phyloP scores from a whole-genome alignment of 768 basidiomycete species.

The Tremella yokohamensis region DNA sequence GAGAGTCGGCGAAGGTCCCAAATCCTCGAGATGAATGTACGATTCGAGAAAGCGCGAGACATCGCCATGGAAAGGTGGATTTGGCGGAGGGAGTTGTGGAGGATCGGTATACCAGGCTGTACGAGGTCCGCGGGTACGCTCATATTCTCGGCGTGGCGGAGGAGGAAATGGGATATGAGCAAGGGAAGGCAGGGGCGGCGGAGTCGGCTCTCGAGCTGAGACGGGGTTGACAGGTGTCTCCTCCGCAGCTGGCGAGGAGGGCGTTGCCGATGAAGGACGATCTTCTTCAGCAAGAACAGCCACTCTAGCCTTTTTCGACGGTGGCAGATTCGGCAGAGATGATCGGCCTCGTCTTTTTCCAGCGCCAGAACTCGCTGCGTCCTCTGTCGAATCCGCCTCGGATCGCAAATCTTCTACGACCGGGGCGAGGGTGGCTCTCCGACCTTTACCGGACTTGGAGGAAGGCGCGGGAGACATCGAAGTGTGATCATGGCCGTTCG shows the following conservation, averaged over 20 bases:
- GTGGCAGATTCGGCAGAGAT: conserved; percentile 16
- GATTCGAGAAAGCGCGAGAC: conserved; percentile 62
- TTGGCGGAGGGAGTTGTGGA: conserved; percentile 60
- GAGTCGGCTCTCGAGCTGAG: conserved; percentile 13
- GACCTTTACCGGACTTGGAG: conserved; percentile 1
- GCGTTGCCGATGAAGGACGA: conserved; percentile 6
- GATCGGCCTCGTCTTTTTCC: conserved; percentile 23
- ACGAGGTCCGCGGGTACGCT: conserved; percentile 64
- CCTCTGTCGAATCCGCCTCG: not conserved
- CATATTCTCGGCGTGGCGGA: conserved; percentile 66
- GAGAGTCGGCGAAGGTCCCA: conserved; percentile 56
- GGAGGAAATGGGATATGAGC: conserved; percentile 43
- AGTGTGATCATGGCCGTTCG: not conserved
- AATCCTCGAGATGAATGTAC: conserved; percentile 58
- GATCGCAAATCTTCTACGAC: not conserved
- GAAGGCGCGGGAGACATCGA: conserved; percentile 9
- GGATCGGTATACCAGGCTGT: conserved; percentile 61
- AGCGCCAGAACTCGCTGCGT: not conserved
- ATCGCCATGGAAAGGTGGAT: conserved; percentile 58
- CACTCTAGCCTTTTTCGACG: conserved; percentile 3
- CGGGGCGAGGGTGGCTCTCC: conserved; percentile 5
- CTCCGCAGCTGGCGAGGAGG: conserved; percentile 20
- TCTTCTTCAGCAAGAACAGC: conserved; percentile 12
- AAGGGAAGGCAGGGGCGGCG: conserved; percentile 33
- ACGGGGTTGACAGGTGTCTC: conserved; percentile 8